phyloP scores from a whole-genome alignment of 2,329 filamentous ascomycete genomes.

The Ascosphaera apis region DNA sequence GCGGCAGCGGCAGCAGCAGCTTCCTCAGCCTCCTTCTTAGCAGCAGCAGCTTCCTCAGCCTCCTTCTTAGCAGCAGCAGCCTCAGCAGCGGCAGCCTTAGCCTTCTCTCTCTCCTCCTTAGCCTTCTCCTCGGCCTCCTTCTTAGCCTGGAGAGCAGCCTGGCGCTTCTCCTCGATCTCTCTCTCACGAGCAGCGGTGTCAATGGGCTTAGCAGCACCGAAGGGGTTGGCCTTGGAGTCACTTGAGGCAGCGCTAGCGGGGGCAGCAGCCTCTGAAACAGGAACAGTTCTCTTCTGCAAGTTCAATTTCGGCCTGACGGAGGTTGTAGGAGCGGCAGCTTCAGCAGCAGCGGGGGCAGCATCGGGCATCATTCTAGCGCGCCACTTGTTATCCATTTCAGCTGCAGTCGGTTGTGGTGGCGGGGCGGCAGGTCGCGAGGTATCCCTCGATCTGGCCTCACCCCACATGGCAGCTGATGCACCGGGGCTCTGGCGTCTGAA shows the following conservation, averaged over 20 bases:
- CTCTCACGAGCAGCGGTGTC: constrained; percentile 78
- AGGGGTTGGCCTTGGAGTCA: constrained; percentile 73
- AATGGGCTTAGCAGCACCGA: constrained; percentile 81
- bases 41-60: constrained; percentile 33
- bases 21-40: constrained; percentile 26
- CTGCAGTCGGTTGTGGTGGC: constrained; percentile 51
- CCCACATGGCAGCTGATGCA: constrained; percentile 28
- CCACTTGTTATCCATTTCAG: constrained; percentile 88
- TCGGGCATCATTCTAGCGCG: constrained; percentile 80
- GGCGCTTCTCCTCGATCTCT: constrained; percentile 72
- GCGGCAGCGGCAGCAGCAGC: constrained; percentile 39
- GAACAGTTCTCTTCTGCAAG: constrained; percentile 73
- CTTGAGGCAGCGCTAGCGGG: constrained; percentile 16
- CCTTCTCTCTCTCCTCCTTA: constrained; percentile 49
- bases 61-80: constrained; percentile 27
- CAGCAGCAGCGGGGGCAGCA: constrained; percentile 50
- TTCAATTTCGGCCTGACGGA: constrained; percentile 60
- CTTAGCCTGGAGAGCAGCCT: constrained; percentile 54
- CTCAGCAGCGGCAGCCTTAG: constrained; percentile 40
- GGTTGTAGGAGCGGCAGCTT: constrained; percentile 36
- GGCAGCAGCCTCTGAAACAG: constrained; percentile 38
- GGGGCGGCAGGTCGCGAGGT: constrained; percentile 54
- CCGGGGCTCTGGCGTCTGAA: constrained; percentile 47
- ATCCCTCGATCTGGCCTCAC: constrained; percentile 43
- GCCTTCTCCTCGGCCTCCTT: constrained; percentile 70